Evolutionary conservation across 2,329 filamentous ascomycete genomes (phyloP).

Genomic region (Sporothrix luriei): DNA sequence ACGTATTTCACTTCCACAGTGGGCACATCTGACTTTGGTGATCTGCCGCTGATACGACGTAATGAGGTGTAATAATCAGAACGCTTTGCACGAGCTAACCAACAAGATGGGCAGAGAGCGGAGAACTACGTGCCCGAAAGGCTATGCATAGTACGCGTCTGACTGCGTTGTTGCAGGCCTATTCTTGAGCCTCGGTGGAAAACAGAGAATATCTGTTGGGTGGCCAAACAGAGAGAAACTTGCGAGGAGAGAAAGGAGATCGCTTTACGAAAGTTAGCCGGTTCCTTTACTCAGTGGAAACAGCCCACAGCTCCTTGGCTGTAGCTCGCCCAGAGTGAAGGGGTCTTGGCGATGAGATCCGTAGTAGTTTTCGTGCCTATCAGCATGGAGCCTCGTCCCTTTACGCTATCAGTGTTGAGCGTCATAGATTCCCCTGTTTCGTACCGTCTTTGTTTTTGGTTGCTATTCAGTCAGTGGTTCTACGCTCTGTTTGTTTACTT

Average conservation of each 20-base stretch:
- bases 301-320: background rate
- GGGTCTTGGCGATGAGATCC: constrained; percentile 18
- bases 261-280: background rate
- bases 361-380: constrained; percentile 1
- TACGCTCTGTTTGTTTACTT: constrained; percentile 6
- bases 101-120: constrained; percentile 3
- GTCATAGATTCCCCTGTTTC: background rate
- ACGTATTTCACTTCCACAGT: background rate
- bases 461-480: background rate
- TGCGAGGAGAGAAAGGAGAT: background rate
- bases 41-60: constrained; percentile 20
- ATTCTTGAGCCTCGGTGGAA: background rate
- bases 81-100: constrained; percentile 14
- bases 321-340: background rate
- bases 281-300: no score
- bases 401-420: background rate
- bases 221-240: background rate
- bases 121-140: background rate
- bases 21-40: constrained; percentile 8
- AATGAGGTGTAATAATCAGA: constrained; percentile 31
- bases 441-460: background rate
- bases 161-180: constrained; percentile 12
- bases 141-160: constrained; percentile 11
- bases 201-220: background rate
- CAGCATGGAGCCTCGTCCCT: constrained; percentile 1